Base-by-base conservation (phyloP, 306 rosid species). In the Medicago ruthenica region DNA sequence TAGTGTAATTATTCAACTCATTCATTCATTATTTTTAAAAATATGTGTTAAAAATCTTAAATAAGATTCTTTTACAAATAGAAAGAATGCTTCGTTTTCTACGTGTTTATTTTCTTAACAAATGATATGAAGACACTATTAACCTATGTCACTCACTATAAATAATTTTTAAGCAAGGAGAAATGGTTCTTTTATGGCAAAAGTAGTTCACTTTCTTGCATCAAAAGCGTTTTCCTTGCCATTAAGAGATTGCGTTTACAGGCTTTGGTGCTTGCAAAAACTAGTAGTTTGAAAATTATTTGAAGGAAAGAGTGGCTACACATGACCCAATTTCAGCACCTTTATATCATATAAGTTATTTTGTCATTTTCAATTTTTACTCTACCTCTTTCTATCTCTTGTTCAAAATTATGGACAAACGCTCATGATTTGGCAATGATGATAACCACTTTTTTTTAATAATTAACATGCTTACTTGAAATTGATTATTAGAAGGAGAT, bases 151-250 rank as follows among this genome's bases (percentile, higher is more conserved):
- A 45, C 55, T 45, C 51, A 12, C 55, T 15, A 34, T 79, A 40
- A 59, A 59, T 42, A 7, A 36, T 9, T 13, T 75, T 78, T 58
- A 71, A 31, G 15, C 31, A 34, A 71, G 10, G 12, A 27, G 72
- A 66, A 64, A 22, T 45, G 61, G 10, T 10, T 66, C 79, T 77
- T 67, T 75, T 71, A 42, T 81, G 51, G 74, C 36, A 44, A 70
- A 70, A 72, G 85, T 73, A 63, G 73, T 65, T 74, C 50, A 64
- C 8, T 47, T 57, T 70, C 55, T 74, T 73, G 27, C 48, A 47
- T 80, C 82, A 76, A 84, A 84, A 62, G 79, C 80, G 63, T 77
- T 73, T 36, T 41, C 16, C n/a, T 12, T 80, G 65, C 64, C 39
- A 67, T 71, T 68, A 55, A 51, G 62, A 71, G 79, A 66, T 76